Base-by-base conservation (phyloP, 345 rosid species). In the Turnera subulata region DNA sequence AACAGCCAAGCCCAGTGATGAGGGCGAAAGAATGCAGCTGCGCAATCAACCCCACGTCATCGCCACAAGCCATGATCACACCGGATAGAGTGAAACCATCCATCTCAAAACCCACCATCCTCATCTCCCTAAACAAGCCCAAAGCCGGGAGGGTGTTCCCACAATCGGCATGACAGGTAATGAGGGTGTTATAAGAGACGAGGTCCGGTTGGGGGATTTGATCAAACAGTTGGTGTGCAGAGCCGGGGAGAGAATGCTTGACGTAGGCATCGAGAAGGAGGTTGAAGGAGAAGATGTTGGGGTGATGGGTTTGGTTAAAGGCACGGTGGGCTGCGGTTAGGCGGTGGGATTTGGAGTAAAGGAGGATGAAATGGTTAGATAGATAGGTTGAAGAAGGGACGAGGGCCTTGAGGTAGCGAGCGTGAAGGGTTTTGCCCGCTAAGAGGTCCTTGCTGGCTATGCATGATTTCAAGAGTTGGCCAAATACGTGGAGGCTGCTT, bases 61-160 rank as follows among this genome's bases (percentile, higher is more conserved):
- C 69, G 21, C 83, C 62, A 51, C 75, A 80, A 61, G 93, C 89
- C 10, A 76, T 77, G 67, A 92, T 72, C 57, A 83, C 73, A 16
- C 84, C 96, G 11, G 98, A 89, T 19, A 92, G 49, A 0, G 93
- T 92, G 63, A 78, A 92, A 38, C 95, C 95, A 71, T 92, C 89
- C 58, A 76, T 70, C 8, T 66, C 89, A 62, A 80, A 56, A 42
- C 73, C 78, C 64, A 54, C 40, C 19, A 56, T 76, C 62, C 86
- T 71, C 93, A 89, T 82, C 8, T 76, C 80, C 55, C 45, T 57
- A 46, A 92, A 82, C 73, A 92, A 53, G 0, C 55, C 35, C 67
- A 89, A 61, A 0, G 89, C 88, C 0, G 77, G 64, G 23, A 60
- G 67, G 39, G 75, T 54, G 26, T 74, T 74, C 19, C 91, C 79